Base-by-base conservation (phyloP, 1,284 basidiomycete genomes). In the Inonotus hispidus region DNA sequence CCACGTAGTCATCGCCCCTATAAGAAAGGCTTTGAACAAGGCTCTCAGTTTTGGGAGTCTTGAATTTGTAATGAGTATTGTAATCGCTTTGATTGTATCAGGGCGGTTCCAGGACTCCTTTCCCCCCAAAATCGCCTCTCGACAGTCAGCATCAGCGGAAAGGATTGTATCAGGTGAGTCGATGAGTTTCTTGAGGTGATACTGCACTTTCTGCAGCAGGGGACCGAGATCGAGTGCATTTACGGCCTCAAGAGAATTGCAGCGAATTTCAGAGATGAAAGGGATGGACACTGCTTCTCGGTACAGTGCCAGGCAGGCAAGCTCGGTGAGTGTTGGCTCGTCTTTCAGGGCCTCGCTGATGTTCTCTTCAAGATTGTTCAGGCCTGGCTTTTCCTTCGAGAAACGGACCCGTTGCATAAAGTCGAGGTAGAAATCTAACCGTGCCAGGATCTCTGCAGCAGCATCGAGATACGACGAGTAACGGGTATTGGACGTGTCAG, bases 311-410 rank as follows among this genome's bases (percentile, higher is more conserved):
- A 76, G 64, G 11, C 71, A 70, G 19, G 65, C 68, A 32, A 76
- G 69, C 53, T 77, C 73, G 3, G 73, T 74, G 10, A 74, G 64
- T 21, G 74, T 76, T 4, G 68, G 56, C 14, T 37, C 49, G 57
- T 73, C 70, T 1, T 71, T 49, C 0, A 78, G 64, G 0, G 66
- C 73, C 0, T 66, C 59, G 5, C 59, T 68, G 3, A 78, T 50
- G 63, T 79, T 78, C 14, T 63, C 25, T 50, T 69, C 66, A 13
- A 71, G 61, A 56, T 71, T 61, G 25, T 60, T 71, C 21, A 66
- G 68, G 1, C 19, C 23, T 1, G 58, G 56, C 3, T 54, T 61
- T 2, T 67, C 62, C 61, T 77, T 76, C 19, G 65, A 66, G 57
- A 69, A 64, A 3, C 58, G 60, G 29, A 71, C 61, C 10, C 64